These are phyloP conservation scores for Penicillium sp. DNA, from an alignment of 2,329 filamentous ascomycete genomes.

Conservation along the genomic window DNA sequence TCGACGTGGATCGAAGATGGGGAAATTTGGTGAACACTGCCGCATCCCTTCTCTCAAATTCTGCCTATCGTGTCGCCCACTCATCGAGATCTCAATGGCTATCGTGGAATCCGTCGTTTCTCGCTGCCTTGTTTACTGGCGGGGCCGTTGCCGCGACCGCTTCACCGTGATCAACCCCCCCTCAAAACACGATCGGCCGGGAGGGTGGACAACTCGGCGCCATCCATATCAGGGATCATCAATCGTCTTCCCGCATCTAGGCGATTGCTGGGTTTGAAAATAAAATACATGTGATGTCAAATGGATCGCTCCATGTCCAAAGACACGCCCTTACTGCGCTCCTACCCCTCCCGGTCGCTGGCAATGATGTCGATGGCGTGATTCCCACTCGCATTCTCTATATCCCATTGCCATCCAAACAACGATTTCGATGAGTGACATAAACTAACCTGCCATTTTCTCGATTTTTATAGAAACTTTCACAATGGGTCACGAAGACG, in stretches of 20 bases:
- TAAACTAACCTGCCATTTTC: slow-evolving; percentile 8
- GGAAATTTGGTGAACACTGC: background rate
- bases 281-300: slow-evolving; percentile 3
- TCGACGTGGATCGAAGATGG: slow-evolving; percentile 8
- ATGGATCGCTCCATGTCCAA: background rate
- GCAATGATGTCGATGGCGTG: slow-evolving; percentile 27
- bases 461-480: slow-evolving; percentile 40
- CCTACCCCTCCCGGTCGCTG: slow-evolving; percentile 26
- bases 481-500: slow-evolving; percentile 99
- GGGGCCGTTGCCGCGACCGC: slow-evolving; percentile 27
- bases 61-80: background rate
- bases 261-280: background rate
- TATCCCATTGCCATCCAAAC: background rate
- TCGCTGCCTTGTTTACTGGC: slow-evolving; percentile 23
- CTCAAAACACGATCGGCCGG: slow-evolving; percentile 14
- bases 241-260: background rate
- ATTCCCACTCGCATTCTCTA: slow-evolving; percentile 13
- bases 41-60: background rate
- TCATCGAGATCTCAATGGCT: background rate
- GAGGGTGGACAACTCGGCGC: slow-evolving; percentile 8
- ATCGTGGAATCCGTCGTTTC: slow-evolving; percentile 1
- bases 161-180: slow-evolving; percentile 18
- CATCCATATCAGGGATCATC: slow-evolving; percentile 14
- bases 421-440: slow-evolving; percentile 1
- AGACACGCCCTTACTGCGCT: background rate